These are phyloP conservation scores for Neopestalotiopsis rosae DNA, from an alignment of 2,329 filamentous ascomycete genomes.

Conservation along the genomic window DNA sequence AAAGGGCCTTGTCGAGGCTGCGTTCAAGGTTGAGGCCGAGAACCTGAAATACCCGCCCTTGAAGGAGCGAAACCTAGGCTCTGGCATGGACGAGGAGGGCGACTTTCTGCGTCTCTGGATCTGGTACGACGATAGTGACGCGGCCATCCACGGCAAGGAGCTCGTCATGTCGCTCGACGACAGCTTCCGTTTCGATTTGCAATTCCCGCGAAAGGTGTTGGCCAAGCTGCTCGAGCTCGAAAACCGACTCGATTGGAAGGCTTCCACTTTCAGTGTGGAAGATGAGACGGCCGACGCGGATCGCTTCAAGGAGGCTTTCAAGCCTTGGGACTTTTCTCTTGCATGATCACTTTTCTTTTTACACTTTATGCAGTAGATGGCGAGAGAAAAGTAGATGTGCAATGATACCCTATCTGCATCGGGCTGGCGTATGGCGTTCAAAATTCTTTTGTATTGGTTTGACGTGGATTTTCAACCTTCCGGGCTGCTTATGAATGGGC, in stretches of 20 bases:
- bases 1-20: slow-evolving; percentile 81
- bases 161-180: slow-evolving; percentile 76
- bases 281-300: slow-evolving; percentile 82
- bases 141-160: slow-evolving; percentile 66
- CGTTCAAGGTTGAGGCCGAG: slow-evolving; percentile 86
- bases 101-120: slow-evolving; percentile 87
- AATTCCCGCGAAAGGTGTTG: slow-evolving; percentile 86
- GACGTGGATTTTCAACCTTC: background rate
- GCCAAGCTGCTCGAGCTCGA: slow-evolving; percentile 87
- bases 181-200: slow-evolving; percentile 82
- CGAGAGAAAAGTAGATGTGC: background rate
- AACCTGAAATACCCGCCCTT: slow-evolving; percentile 66
- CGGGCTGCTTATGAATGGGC: background rate
- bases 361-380: background rate
- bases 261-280: slow-evolving; percentile 76
- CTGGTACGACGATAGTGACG: slow-evolving; percentile 66
- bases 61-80: slow-evolving; percentile 51
- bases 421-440: slow-evolving; percentile 10
- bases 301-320: slow-evolving; percentile 81
- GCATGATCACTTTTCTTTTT: slow-evolving; percentile 3
- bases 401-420: slow-evolving; percentile 17
- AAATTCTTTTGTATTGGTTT: background rate
- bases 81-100: slow-evolving; percentile 54
- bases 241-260: slow-evolving; percentile 80
- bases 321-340: slow-evolving; percentile 83